A percentile compares a stretch with the other conserved stretches of the same genome.
phyloP scores from a whole-genome alignment of 1,139 yeast species.

The Taphrina populina region DNA sequence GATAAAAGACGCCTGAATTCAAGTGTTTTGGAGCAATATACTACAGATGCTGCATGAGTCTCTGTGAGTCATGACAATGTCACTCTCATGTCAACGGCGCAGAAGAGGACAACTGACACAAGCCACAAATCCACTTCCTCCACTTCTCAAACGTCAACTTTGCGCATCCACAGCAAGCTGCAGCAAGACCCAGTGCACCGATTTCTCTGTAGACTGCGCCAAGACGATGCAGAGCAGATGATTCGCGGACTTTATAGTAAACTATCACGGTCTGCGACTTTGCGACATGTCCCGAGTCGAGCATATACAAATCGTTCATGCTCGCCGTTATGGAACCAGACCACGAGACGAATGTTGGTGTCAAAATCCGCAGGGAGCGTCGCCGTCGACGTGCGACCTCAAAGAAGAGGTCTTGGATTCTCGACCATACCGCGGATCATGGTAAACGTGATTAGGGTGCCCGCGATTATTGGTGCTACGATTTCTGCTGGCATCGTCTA shows the following conservation, averaged over 20 bases:
- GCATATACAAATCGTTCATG: slow-evolving; percentile 5
- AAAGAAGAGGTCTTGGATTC: slow-evolving; percentile 5
- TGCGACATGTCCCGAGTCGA: slow-evolving; percentile 20
- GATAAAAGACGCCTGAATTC: too few relatives aligned
- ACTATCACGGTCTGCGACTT: slow-evolving; percentile 9
- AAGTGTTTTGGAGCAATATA: too few relatives aligned
- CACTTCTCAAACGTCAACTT: too few relatives aligned
- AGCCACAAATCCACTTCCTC: too few relatives aligned
- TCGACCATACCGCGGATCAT: slow-evolving; percentile 51
- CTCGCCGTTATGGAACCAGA: slow-evolving; percentile 11
- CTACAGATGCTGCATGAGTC: too few relatives aligned
- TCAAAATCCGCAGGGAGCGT: neutral
- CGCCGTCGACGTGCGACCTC: neutral
- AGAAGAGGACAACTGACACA: too few relatives aligned
- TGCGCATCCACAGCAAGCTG: too few relatives aligned
- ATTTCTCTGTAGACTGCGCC: too few relatives aligned
- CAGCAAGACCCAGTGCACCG: too few relatives aligned
- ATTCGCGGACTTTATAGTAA: neutral
- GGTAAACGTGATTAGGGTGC: slow-evolving; percentile 60
- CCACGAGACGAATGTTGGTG: slow-evolving; percentile 10
- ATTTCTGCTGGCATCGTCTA: slow-evolving; percentile 93
- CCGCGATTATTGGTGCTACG: slow-evolving; percentile 85
- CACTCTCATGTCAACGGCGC: too few relatives aligned
- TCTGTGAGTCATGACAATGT: too few relatives aligned
- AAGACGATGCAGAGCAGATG: neutral